phyloP scores from a whole-genome alignment of 768 basidiomycete genomes.

The Sporobolomyces pararoseus region DNA sequence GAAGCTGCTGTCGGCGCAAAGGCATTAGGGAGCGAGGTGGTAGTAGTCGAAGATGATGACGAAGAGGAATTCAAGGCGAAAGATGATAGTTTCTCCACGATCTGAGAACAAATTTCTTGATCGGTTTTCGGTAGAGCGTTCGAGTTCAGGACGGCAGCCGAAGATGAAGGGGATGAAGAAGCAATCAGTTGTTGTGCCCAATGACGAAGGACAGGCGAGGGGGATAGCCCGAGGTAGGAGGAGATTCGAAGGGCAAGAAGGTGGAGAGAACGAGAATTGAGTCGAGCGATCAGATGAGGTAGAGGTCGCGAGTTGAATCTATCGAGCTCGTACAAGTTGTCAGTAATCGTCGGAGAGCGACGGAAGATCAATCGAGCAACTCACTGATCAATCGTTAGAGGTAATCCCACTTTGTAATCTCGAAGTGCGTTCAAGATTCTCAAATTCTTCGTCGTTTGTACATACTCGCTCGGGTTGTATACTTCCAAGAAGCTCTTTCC shows the following conservation, averaged over 20 bases:
- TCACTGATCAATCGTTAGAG: constrained; percentile 85
- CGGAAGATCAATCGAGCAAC: constrained; percentile 47
- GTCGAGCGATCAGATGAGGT: constrained; percentile 69
- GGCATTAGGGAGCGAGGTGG: not conserved
- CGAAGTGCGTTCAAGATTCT: constrained; percentile 92
- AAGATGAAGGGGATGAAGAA: constrained; percentile 54
- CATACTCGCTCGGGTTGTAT: constrained; percentile 85
- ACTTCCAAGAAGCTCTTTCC: constrained; percentile 89
- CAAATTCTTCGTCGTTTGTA: constrained; percentile 84
- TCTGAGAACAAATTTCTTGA: constrained; percentile 73
- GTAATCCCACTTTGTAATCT: constrained; percentile 86
- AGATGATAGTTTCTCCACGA: constrained; percentile 80
- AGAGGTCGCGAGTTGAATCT: constrained; percentile 82
- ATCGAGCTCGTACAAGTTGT: not conserved
- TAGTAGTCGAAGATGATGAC: too few relatives aligned
- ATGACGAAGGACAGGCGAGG: constrained; percentile 77
- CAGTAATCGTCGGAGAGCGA: not conserved
- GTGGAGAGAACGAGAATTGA: constrained; percentile 83
- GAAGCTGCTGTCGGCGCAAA: too few relatives aligned
- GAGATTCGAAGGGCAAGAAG: constrained; percentile 88
- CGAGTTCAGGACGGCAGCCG: not conserved
- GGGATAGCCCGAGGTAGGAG: constrained; percentile 71
- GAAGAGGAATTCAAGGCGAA: constrained; percentile 47
- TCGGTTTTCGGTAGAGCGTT: constrained; percentile 52
- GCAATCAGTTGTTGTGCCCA: constrained; percentile 94